Percentiles rank a stretch among this genome's conserved stretches.
phyloP scores from a whole-genome alignment of 1,139 yeast genomes.

The Debaryomyces fabryi region DNA sequence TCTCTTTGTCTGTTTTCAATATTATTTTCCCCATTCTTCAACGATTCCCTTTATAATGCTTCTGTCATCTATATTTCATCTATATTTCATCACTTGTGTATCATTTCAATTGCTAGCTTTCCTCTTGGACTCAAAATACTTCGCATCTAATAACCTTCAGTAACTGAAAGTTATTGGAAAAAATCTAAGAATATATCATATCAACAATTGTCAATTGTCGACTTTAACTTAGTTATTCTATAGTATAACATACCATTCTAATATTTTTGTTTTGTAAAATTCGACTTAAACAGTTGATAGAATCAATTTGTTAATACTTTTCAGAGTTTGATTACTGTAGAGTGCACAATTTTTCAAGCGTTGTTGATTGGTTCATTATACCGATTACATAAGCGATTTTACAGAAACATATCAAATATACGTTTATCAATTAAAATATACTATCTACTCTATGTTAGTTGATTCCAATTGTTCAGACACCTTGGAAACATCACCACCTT shows the following conservation, averaged over 20 bases:
- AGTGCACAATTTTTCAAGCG: constrained; percentile 15
- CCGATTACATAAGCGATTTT: constrained; percentile 11
- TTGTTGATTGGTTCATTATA: constrained; percentile 18
- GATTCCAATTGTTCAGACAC: constrained; percentile 19
- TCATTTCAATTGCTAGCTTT: neutral
- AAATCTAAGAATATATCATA: neutral
- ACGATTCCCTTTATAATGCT: neutral
- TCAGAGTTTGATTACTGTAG: constrained; percentile 7
- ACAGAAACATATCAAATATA: neutral
- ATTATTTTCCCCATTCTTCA: neutral
- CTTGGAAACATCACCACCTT: constrained; percentile 15
- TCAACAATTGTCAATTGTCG: neutral
- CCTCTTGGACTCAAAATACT: neutral
- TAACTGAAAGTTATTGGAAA: neutral
- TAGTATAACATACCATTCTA: constrained; percentile 4
- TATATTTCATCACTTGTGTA: neutral
- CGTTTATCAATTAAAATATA: neutral
- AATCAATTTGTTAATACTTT: constrained; percentile 1
- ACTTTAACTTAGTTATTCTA: neutral
- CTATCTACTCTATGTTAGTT: constrained; percentile 20
- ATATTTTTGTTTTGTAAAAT: neutral
- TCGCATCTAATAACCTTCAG: neutral
- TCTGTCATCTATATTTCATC: neutral
- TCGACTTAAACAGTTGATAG: neutral
- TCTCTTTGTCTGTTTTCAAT: neutral